A percentile compares a stretch with the other conserved stretches of the same genome.
Conservation (phyloP, 495 filamentous ascomycete species). For the Daldinia concentrica region DNA sequence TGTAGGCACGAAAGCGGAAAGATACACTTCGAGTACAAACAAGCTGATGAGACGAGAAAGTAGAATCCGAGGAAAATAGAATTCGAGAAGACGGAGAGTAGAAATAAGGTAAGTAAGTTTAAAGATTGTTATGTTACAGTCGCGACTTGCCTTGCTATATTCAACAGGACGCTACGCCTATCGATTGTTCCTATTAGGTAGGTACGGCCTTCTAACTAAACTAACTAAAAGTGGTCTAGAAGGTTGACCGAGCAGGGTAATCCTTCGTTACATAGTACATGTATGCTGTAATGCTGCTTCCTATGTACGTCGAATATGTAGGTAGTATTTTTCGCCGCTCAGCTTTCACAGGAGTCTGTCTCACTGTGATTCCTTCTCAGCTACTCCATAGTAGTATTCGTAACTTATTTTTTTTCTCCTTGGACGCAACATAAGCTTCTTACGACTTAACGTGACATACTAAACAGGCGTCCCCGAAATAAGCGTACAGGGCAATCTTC, state of each 20-base stretch:
- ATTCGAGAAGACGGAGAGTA: neutral
- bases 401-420: neutral
- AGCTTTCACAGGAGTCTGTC: neutral
- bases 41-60: neutral
- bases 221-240: constrained; percentile 12
- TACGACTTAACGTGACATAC: neutral
- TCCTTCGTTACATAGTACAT: constrained; percentile 11
- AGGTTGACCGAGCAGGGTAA: constrained; percentile 33
- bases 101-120: constrained; percentile 4
- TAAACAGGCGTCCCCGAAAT: constrained; percentile 28
- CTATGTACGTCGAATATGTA: neutral
- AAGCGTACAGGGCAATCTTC: constrained; percentile 9
- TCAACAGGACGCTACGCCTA: constrained; percentile 13
- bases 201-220: neutral
- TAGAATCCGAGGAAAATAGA: constrained; percentile 6
- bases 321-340: neutral
- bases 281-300: neutral
- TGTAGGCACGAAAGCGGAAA: neutral
- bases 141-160: constrained; percentile 5
- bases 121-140: constrained; percentile 16
- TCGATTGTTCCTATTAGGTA: constrained; percentile 21
- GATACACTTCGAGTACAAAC: neutral
- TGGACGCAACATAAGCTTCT: neutral
- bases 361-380: neutral
- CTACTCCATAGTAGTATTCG: neutral